Conservation (phyloP, 2,329 filamentous ascomycete genomes). For the Samsoniella hepiali region DNA sequence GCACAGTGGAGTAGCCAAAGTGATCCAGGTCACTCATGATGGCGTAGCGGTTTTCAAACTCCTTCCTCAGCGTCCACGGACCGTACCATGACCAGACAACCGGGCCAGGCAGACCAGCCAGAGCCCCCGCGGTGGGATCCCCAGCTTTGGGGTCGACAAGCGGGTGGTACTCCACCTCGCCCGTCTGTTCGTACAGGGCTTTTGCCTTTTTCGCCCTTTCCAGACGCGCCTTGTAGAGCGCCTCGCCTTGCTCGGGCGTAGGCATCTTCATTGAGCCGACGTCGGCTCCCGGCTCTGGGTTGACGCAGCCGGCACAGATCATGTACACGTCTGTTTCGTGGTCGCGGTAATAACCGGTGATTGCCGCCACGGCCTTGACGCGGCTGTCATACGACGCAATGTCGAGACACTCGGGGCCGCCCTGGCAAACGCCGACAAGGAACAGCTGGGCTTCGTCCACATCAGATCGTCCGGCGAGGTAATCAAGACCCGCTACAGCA, state of each 20-base stretch:
- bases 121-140: conserved; percentile 23
- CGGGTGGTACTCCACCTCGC: conserved; percentile 29
- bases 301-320: conserved; percentile 31
- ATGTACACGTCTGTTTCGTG: conserved; percentile 31
- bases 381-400: conserved; percentile 29
- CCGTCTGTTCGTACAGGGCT: conserved; percentile 28
- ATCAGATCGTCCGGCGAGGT: conserved; percentile 27
- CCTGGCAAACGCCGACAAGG: conserved; percentile 30
- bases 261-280: conserved; percentile 28
- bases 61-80: conserved; percentile 28
- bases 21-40: conserved; percentile 32
- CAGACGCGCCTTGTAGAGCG: conserved; percentile 26
- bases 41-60: conserved; percentile 31
- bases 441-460: conserved; percentile 27
- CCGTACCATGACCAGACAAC: conserved; percentile 32
- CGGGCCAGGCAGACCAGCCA: conserved; percentile 29
- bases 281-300: conserved; percentile 25
- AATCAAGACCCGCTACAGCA: conserved; percentile 28
- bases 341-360: conserved; percentile 29
- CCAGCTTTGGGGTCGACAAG: conserved; percentile 27
- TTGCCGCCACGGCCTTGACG: conserved; percentile 25
- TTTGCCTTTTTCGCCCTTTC: conserved; percentile 26
- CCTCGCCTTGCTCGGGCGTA: conserved; percentile 29
- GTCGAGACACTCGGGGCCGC: conserved; percentile 29
- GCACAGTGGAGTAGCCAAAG: conserved; percentile 29